phyloP scores from a whole-genome alignment of 805 yeast species.

The Wickerhamomyces tratensis region DNA sequence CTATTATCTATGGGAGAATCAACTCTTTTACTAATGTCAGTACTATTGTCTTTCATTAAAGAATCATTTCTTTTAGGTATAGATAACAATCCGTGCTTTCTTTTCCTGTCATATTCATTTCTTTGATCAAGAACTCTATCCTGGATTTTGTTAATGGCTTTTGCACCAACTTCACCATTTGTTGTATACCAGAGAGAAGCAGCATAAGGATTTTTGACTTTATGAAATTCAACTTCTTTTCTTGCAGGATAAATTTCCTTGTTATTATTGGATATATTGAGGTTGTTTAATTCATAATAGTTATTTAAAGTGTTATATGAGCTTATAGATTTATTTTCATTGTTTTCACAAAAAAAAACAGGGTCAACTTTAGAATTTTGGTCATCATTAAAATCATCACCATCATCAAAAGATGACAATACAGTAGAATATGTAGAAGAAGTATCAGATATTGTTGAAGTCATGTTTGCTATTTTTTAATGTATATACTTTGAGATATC shows the following conservation, averaged over 20 bases:
- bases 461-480: no score
- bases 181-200: slow-evolving; percentile 32
- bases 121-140: slow-evolving; percentile 9
- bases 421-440: no score
- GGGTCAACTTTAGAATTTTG: no score
- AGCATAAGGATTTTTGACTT: slow-evolving; percentile 28
- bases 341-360: no score
- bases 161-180: slow-evolving; percentile 22
- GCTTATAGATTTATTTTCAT: no score
- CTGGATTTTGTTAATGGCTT: slow-evolving; percentile 22
- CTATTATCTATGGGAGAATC: slow-evolving; percentile 25
- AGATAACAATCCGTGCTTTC: neutral
- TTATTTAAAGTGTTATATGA: no score
- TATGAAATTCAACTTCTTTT: slow-evolving; percentile 1
- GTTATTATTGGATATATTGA: no score
- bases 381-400: no score
- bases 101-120: slow-evolving; percentile 6
- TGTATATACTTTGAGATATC: no score
- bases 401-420: no score
- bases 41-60: slow-evolving; percentile 14
- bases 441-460: no score
- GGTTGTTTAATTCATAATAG: no score
- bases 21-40: slow-evolving; percentile 24
- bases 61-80: slow-evolving; percentile 18
- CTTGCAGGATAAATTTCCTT: neutral